A percentile compares a stretch with the other conserved stretches of the same genome.
phyloP scores from a whole-genome alignment of 441 rosid genomes.

The Adansonia grandidieri region DNA sequence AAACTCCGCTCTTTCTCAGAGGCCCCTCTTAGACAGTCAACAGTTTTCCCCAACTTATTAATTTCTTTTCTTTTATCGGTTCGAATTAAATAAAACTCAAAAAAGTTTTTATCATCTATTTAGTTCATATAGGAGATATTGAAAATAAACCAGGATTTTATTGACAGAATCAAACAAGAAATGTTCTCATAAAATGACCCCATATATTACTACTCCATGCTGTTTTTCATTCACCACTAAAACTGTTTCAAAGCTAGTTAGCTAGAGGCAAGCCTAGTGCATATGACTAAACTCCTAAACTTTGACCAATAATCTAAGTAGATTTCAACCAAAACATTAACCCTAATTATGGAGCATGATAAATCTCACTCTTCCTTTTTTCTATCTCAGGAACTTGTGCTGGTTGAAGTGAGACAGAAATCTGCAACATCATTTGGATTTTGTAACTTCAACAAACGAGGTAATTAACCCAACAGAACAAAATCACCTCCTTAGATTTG shows the following conservation, averaged over 20 bases:
- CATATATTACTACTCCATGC: background rate
- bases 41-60: background rate
- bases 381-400: background rate
- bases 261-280: background rate
- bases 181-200: background rate
- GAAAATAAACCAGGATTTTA: background rate
- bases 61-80: too few relatives aligned
- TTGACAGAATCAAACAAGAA: background rate
- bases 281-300: background rate
- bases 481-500: slow-evolving; percentile 24
- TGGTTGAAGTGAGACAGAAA: slow-evolving; percentile 3
- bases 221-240: background rate
- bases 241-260: background rate
- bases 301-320: slow-evolving; percentile 11
- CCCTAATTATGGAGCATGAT: slow-evolving; percentile 17
- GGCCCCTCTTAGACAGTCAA: slow-evolving; percentile 9
- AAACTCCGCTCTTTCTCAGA: slow-evolving; percentile 7
- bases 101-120: background rate
- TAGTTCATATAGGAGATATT: slow-evolving; percentile 1
- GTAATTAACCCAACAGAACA: slow-evolving; percentile 20
- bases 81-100: background rate
- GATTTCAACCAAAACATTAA: background rate
- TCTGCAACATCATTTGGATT: slow-evolving; percentile 8
- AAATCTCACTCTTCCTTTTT: background rate
- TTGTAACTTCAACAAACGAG: slow-evolving; percentile 13